Base-by-base conservation (phyloP, 805 yeast species). In the Schizosaccharomyces octosporus region DNA sequence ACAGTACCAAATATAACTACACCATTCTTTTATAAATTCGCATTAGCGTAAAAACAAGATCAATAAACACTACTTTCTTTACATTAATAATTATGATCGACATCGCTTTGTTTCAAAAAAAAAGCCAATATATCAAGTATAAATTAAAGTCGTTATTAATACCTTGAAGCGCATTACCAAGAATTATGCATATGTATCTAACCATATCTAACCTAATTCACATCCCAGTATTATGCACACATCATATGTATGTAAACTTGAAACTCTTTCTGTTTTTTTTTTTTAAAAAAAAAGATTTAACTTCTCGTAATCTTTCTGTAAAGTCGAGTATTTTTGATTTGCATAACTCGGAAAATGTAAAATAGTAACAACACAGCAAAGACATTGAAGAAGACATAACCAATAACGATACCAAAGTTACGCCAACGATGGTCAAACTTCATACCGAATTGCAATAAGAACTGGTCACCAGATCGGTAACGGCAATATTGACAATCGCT, bases 371-470 rank as follows among this genome's bases (percentile, higher is more conserved):
- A 72, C 13, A 63, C 64, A 27, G 62, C 73, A 61, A 63, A 58
- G 39, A 73, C 64, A 66, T 76, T 76, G 70, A 76, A 72, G 39
- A 68, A 60, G 61, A 76, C 73, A 68, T 68, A 76, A 29, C 70
- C 76, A 72, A 74, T 72, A 70, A 78, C 73, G 65, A 81, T 75
- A 66, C 86, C 86, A 65, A 75, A 75, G 67, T 82, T 79, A 76
- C 85, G 79, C 85, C 86, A 81, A 73, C 82, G 79, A 66, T 78
- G 73, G n/a, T 65, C 62, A 70, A 73, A 75, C 32, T 64, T 65
- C 60, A 75, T 71, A 62, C 71, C 69, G 64, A 71, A 78, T 1
- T 62, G 60, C 4, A 75, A 65, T 63, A 73, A 24, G 17, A 43
- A 39, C 15, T 72, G 75, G 66, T 76, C 75, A 41, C 77, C 78